Base-by-base conservation (phyloP, 2,329 filamentous ascomycete species). In the Diplodia mutila region DNA sequence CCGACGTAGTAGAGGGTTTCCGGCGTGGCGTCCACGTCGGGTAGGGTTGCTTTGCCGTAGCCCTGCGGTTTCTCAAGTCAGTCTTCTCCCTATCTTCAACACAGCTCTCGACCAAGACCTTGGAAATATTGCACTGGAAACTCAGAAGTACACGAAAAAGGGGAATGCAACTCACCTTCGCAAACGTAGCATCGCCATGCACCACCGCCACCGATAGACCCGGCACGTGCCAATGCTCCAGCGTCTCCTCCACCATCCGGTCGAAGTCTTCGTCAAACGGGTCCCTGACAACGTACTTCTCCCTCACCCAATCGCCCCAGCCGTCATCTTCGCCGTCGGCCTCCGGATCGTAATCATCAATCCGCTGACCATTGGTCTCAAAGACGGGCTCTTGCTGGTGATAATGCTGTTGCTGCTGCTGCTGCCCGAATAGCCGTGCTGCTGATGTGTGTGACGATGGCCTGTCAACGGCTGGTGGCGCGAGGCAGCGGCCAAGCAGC, bases 181-280 rank as follows among this genome's bases (percentile, higher is more conserved):
- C 68, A 46, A 68, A 81, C 7, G 78, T 80, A 4, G 80, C 69
- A 14, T 84, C 75, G 2, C 80, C 80, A 68, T 85, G 80, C 16
- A 85, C 74, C 25, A 86, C 77, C 0, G 81, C 82, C 23, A 86
- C 77, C 1, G 84, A 78, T 6, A 86, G 65, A 0, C 84, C 85
- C 1, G 85, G 84, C 8, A 85, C 81, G 64, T 83, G 80, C 79
- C 80, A 85, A 53, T 77, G 69, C 7, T 78, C 69, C 39, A 83
- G 74, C 2, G 76, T 70, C 4, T 73, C 70, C 23, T 75, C 68
- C 5, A 80, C 71, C 34, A 71, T 68, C 6, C 46, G 48, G 14
- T 70, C 70, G 42, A 73, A 72, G 2, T 66, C 42, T 11, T 54
- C 49, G 16, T 67, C 65, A 16, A 67, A 29, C 9, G 65, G 65